phyloP scores from a whole-genome alignment of 768 basidiomycete genomes.

The Phlebiopsis flavidoalba region DNA sequence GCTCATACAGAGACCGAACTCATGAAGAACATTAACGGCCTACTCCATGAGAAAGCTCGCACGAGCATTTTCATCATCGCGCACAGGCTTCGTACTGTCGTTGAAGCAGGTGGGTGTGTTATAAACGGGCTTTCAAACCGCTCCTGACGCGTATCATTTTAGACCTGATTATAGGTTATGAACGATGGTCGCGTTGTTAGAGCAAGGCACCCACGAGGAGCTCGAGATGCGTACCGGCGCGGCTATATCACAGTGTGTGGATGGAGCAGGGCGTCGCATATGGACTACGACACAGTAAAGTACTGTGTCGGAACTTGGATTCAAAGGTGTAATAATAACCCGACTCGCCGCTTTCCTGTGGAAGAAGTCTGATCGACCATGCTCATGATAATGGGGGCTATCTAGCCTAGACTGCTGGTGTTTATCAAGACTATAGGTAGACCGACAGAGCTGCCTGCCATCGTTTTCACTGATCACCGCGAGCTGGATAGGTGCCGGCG shows the following conservation, averaged over 20 bases:
- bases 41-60: constrained; percentile 67
- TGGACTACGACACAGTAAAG: constrained; percentile 7
- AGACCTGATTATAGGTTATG: constrained; percentile 93
- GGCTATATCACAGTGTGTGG: constrained; percentile 83
- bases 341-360: background rate
- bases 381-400: no score
- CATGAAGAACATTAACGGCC: constrained; percentile 88
- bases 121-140: no score
- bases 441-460: no score
- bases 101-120: constrained; percentile 65
- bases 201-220: constrained; percentile 91
- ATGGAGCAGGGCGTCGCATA: constrained; percentile 52
- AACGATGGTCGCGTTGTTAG: constrained; percentile 86
- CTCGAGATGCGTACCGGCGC: constrained; percentile 63
- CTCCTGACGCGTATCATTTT: background rate
- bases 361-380: no score
- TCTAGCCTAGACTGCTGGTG: no score
- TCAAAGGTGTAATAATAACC: background rate
- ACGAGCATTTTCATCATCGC: constrained; percentile 96
- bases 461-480: no score
- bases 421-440: no score
- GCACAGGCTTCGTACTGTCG: constrained; percentile 83
- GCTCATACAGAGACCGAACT: constrained; percentile 92
- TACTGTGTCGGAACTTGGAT: background rate
- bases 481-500: no score